Evolutionary conservation across 1,139 yeast genomes (phyloP), one percentile per base, ranked within the genome.

Genomic region (Saccharomyces pastorianus): DNA sequence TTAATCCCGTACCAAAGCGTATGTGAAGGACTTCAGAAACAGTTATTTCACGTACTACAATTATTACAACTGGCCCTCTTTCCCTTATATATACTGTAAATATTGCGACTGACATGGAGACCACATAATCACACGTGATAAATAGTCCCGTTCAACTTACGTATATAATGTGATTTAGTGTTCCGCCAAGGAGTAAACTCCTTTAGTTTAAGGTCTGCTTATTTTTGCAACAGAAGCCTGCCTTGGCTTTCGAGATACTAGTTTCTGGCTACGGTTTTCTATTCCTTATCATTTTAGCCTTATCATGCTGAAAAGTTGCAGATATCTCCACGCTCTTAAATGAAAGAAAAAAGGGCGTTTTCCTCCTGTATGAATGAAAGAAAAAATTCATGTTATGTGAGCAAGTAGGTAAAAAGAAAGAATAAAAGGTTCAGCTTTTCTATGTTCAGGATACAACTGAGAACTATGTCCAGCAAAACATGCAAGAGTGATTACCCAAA

Each of bases 401-500:
- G 23, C 9, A 38, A 9, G 17, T 6, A 17, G 17, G 23, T 11
- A 38, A 8, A 38, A 9, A 17, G 20, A 5, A 17, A 17, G 23
- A 20, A 17, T 17, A 17, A 38, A 38, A 9, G 13, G 20, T 2
- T 38, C 44, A 9, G 44, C 13, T 17, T 38, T 34, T 38, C 44
- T 38, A 38, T 38, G 44, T 17, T 38, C 13, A 38, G 44, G 44
- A 38, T 38, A 38, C 44, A 38, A 38, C 11, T 38, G 25, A 38
- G 44, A 38, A 38, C n/a, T 9, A 38, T 38, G 44, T 38, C 44
- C 11, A 38, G n/a, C 44, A 38, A 38, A 38, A 17, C 25, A 38
- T 8, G 13, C 11, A 38, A 38, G 13, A 38, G 26, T 11, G 55
- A 59, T 50, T 67, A 66, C 52, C 66, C 71, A n/a, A 58, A 64